Evolutionary conservation across 225 moss, liverwort and hornwort genomes (phyloP).

Genomic region (Bryum argenteum): DNA sequence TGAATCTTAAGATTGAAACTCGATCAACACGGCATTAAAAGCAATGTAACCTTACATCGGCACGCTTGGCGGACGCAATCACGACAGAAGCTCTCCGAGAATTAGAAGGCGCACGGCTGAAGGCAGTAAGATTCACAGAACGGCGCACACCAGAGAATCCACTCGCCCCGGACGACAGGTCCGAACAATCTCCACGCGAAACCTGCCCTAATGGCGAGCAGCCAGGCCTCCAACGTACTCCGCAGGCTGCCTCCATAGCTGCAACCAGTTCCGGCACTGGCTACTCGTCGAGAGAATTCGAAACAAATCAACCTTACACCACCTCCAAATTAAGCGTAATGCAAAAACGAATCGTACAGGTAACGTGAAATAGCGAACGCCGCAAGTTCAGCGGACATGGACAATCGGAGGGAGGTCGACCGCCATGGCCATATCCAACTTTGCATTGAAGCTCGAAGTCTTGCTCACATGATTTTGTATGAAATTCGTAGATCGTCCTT

Average conservation of each 20-base stretch:
- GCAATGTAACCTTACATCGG: conserved; percentile 36
- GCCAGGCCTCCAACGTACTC: conserved; percentile 27
- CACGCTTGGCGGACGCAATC: conserved; percentile 33
- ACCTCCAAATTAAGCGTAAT: background rate
- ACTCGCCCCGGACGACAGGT: conserved; percentile 31
- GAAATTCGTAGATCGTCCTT: background rate
- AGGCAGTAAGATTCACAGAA: conserved; percentile 9
- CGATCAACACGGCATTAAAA: conserved; percentile 18
- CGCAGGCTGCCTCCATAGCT: conserved; percentile 49
- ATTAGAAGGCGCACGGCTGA: conserved; percentile 12
- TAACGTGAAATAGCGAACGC: background rate
- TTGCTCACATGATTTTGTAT: background rate
- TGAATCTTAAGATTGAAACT: background rate
- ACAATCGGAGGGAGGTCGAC: background rate
- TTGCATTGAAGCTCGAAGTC: background rate
- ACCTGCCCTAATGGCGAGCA: conserved; percentile 34
- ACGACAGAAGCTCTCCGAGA: conserved; percentile 18
- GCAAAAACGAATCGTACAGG: background rate
- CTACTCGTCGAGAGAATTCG: conserved; percentile 27
- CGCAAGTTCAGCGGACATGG: conserved; percentile 15
- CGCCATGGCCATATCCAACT: conserved; percentile 36
- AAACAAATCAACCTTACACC: background rate
- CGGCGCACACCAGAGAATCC: conserved; percentile 31
- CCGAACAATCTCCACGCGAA: conserved; percentile 17
- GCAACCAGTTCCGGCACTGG: conserved; percentile 21